Conservation (phyloP, 257 asterid genomes). For the Petrea volubilis region DNA sequence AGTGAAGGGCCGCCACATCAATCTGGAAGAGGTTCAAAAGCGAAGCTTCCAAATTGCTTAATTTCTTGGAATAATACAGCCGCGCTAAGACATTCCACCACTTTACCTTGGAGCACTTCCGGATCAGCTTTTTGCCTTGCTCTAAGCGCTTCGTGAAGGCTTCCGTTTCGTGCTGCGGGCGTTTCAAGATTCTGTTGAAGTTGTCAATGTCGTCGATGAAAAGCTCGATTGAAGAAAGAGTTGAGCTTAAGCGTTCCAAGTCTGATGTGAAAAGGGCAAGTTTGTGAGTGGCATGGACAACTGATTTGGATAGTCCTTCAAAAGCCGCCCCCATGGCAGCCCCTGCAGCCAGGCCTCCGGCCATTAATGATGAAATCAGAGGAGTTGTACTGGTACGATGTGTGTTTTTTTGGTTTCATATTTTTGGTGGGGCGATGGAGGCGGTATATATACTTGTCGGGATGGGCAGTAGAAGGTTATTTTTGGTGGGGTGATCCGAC, state of each 20-base stretch:
- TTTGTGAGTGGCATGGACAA: conserved; percentile 6
- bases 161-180: conserved; percentile 23
- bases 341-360: too few species aligned
- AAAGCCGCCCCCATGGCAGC: conserved; percentile 19
- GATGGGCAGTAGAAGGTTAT: too few species aligned
- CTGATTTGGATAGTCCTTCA: not conserved
- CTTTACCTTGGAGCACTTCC: conserved; percentile 27
- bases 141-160: not conserved
- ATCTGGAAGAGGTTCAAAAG: conserved; percentile 26
- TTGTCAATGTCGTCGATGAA: conserved; percentile 31
- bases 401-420: too few species aligned
- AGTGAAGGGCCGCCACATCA: conserved; percentile 28
- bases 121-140: conserved; percentile 29
- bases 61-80: conserved; percentile 27
- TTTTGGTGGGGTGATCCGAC: too few species aligned
- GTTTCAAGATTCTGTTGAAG: conserved; percentile 23
- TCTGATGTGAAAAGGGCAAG: conserved; percentile 27
- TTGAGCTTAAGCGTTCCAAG: conserved; percentile 20
- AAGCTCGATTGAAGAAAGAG: conserved; percentile 3
- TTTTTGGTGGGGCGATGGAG: too few species aligned
- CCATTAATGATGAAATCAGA: too few species aligned
- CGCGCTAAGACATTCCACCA: conserved; percentile 11
- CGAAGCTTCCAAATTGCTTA: conserved; percentile 19
- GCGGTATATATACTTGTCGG: too few species aligned
- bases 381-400: too few species aligned